Evolutionary conservation across 1,139 yeast species (phyloP).

Genomic region (Kurtzmaniella quercitrusa): DNA sequence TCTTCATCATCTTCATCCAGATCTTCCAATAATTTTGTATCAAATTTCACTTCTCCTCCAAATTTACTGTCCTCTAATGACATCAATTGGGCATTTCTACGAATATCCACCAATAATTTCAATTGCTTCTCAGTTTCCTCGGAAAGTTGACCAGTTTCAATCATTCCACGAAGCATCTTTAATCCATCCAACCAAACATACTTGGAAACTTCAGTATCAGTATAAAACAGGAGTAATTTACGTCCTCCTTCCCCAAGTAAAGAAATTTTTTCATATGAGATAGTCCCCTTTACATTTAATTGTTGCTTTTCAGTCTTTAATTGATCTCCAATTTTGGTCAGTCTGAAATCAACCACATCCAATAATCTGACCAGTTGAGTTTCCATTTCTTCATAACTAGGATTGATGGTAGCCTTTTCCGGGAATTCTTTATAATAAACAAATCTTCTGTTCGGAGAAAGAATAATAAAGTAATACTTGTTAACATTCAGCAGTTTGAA

Average conservation of each 20-base stretch:
- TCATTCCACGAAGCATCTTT: conserved; percentile 48
- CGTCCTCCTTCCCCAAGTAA: conserved; percentile 40
- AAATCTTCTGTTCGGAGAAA: conserved; percentile 69
- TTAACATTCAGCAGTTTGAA: conserved; percentile 14
- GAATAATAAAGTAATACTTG: conserved; percentile 52
- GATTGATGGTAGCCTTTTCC: conserved; percentile 43
- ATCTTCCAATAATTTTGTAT: conserved; percentile 13
- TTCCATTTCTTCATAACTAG: conserved; percentile 56
- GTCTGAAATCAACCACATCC: conserved; percentile 39
- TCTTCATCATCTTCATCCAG: conserved; percentile 33
- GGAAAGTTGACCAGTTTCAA: conserved; percentile 40
- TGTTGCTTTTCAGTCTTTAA: not conserved
- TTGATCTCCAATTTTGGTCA: conserved; percentile 40
- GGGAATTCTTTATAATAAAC: conserved; percentile 59
- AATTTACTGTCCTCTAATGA: conserved; percentile 37
- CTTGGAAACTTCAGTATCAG: conserved; percentile 68
- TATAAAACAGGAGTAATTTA: conserved; percentile 52
- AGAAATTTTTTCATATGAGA: conserved; percentile 52
- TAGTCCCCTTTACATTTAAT: conserved; percentile 49
- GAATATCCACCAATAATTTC: conserved; percentile 50
- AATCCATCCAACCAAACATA: conserved; percentile 81
- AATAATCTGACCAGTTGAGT: conserved; percentile 25
- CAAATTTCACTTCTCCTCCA: conserved; percentile 15
- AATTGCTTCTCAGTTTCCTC: conserved; percentile 58
- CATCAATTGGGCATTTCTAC: conserved; percentile 64